phyloP scores from a whole-genome alignment of 139 green algal species.

The Pseudopediastrum boryanum region DNA sequence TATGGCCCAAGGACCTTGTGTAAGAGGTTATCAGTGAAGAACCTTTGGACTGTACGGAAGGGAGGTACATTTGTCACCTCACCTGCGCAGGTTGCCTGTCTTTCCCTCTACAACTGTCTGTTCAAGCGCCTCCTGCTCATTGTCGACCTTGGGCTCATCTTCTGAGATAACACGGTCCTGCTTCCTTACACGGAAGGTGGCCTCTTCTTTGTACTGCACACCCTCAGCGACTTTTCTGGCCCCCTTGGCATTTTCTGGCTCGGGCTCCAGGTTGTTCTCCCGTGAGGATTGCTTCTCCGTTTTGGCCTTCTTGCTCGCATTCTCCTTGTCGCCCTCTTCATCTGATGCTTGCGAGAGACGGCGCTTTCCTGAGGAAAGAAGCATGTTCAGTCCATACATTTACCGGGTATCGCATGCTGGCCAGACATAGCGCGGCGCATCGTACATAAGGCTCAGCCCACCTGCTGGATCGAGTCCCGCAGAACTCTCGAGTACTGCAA shows the following conservation, averaged over 20 bases:
- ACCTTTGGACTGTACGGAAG: neutral
- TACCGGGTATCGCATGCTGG: neutral
- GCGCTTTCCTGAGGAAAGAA: neutral
- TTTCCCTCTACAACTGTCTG: conserved; percentile 34
- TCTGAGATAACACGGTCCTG: conserved; percentile 49
- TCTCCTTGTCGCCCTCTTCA: conserved; percentile 27
- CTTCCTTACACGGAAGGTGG: conserved; percentile 22
- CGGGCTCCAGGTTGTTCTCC: neutral
- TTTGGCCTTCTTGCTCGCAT: conserved; percentile 22
- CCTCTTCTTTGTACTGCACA: conserved; percentile 41
- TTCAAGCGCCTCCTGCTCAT: conserved; percentile 52
- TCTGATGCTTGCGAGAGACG: neutral
- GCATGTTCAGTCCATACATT: neutral
- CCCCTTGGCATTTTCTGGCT: neutral
- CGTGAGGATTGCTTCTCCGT: neutral
- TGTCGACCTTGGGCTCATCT: conserved; percentile 41
- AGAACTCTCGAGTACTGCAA: conserved; percentile 26
- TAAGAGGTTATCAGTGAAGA: neutral
- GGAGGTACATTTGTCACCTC: neutral
- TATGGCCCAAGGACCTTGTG: neutral
- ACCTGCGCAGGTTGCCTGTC: conserved; percentile 22
- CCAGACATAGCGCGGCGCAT: neutral
- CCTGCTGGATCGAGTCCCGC: neutral
- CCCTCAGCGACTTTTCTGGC: conserved; percentile 49
- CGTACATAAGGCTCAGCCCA: neutral